phyloP scores from a whole-genome alignment of 225 moss, liverwort and hornwort species.

The Pleurozium schreberi region DNA sequence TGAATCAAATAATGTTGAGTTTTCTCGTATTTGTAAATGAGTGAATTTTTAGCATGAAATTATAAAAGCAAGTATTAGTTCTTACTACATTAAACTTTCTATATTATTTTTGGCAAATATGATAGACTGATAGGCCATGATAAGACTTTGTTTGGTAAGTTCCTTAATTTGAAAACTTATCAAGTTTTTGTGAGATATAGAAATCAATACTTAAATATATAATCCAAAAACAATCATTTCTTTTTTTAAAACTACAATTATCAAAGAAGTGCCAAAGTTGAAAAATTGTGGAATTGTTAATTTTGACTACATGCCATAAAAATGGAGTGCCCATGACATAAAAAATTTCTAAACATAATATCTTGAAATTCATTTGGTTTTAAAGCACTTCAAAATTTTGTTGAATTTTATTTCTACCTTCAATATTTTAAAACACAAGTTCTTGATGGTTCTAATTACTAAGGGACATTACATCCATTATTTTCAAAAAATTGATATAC shows the following conservation, averaged over 20 bases:
- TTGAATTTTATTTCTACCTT: not conserved
- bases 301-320: not conserved
- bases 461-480: not conserved
- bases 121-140: no score
- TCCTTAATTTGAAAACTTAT: not conserved
- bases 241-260: no score
- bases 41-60: not conserved
- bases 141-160: not conserved
- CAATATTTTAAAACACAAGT: not conserved
- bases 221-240: not conserved
- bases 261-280: not conserved
- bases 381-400: not conserved
- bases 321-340: accelerated
- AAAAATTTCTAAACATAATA: not conserved
- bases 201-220: not conserved
- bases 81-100: no score
- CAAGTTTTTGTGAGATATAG: accelerated
- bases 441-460: not conserved
- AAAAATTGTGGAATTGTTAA: no score
- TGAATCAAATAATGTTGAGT: no score
- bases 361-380: not conserved
- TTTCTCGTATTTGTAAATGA: no score
- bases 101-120: not conserved
- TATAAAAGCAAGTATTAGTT: not conserved
- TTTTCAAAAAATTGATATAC: no score